These are phyloP conservation scores for Botrytis tulipae DNA, from an alignment of 2,329 filamentous ascomycete genomes.

Conservation along the genomic window DNA sequence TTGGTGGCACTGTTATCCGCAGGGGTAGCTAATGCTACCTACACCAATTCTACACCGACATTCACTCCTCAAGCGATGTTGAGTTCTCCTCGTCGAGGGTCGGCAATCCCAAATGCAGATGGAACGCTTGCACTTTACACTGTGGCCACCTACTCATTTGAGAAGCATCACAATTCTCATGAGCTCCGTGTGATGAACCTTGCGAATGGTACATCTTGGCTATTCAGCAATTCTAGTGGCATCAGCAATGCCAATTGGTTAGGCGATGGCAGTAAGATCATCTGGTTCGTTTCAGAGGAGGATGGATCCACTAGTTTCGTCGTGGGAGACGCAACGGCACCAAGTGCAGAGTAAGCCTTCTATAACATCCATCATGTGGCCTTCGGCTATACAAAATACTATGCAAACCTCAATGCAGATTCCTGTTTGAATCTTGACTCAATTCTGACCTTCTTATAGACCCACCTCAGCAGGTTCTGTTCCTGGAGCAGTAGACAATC, in stretches of 20 bases:
- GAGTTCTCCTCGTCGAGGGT: constrained; percentile 68
- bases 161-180: constrained; percentile 61
- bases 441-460: constrained; percentile 23
- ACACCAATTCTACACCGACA: constrained; percentile 20
- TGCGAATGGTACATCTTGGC: constrained; percentile 35
- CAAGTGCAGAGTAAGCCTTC: constrained; percentile 27
- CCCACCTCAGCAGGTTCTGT: constrained; percentile 29
- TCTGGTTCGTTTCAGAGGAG: constrained; percentile 31
- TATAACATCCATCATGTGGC: neutral
- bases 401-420: too few relatives aligned
- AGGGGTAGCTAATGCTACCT: constrained; percentile 19
- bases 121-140: constrained; percentile 65
- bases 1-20: constrained; percentile 11
- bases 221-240: constrained; percentile 32
- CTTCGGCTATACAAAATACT: neutral
- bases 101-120: constrained; percentile 65
- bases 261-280: constrained; percentile 29
- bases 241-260: constrained; percentile 31
- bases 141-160: constrained; percentile 76
- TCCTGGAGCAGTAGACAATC: constrained; percentile 29
- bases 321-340: constrained; percentile 30
- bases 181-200: constrained; percentile 60
- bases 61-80: constrained; percentile 76
- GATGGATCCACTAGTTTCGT: constrained; percentile 32
- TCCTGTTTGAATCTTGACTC: neutral